Evolutionary conservation across 257 asterid species (phyloP).

Genomic region (Salvia rosmarinus): DNA sequence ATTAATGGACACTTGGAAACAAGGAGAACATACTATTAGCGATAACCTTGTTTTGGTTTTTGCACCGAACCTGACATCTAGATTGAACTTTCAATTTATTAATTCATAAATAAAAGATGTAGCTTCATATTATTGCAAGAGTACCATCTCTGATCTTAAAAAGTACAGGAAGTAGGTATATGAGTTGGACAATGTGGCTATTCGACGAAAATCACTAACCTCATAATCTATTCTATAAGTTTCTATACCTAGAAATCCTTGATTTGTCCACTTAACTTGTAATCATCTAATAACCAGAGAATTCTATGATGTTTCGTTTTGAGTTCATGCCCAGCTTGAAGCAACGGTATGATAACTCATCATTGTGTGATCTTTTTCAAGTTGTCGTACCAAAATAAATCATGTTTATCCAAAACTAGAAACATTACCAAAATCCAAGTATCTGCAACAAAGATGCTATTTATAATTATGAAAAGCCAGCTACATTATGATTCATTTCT

Average conservation of each 20-base stretch:
- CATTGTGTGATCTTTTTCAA: background rate
- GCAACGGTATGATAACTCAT: background rate
- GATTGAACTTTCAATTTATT: too few relatives aligned
- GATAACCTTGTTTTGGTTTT: background rate
- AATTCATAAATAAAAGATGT: constrained; percentile 3
- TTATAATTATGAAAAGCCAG: background rate
- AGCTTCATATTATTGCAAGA: background rate
- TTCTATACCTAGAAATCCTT: background rate
- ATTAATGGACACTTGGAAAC: background rate
- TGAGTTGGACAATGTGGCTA: too few relatives aligned
- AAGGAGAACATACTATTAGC: background rate
- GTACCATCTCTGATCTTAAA: background rate
- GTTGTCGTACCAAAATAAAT: background rate
- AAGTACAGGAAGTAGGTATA: background rate
- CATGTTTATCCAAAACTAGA: constrained; percentile 27
- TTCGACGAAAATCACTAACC: background rate
- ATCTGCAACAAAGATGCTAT: background rate
- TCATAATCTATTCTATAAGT: background rate
- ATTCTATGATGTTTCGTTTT: background rate
- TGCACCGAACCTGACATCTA: background rate
- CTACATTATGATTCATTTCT: background rate
- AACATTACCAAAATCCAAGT: constrained; percentile 25
- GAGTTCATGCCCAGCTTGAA: background rate
- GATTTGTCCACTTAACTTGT: too few relatives aligned
- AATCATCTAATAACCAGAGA: background rate